Conservation (phyloP, 352 stramenopile species). For the Blastocystis sp. region DNA sequence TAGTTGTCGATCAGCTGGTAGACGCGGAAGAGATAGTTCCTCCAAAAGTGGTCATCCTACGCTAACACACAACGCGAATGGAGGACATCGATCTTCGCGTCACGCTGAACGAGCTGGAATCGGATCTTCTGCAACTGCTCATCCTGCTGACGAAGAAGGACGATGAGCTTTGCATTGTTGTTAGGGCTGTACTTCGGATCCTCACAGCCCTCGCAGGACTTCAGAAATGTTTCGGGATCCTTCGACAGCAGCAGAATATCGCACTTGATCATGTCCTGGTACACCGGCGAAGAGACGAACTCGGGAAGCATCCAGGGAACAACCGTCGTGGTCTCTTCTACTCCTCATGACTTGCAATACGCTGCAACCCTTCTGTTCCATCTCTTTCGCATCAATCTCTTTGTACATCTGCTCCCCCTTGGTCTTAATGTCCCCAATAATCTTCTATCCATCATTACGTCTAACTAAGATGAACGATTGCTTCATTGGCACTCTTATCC, state of each 20-base stretch:
- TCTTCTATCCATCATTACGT: constrained; percentile 6
- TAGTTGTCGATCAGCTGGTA: constrained; percentile 34
- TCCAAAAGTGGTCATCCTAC: constrained; percentile 73
- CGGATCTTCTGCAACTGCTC: constrained; percentile 17
- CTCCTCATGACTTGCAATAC: neutral
- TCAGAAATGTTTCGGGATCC: constrained; percentile 63
- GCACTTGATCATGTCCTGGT: neutral
- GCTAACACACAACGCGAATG: neutral
- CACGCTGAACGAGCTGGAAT: constrained; percentile 45
- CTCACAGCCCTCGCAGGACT: constrained; percentile 38
- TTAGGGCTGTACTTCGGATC: constrained; percentile 25
- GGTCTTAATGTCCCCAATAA: constrained; percentile 49
- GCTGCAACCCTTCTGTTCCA: neutral
- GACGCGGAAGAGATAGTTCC: constrained; percentile 63
- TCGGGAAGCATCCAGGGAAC: constrained; percentile 58
- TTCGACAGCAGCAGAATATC: constrained; percentile 36
- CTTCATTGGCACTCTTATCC: constrained; percentile 46
- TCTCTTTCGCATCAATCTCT: constrained; percentile 57
- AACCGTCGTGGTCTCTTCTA: neutral
- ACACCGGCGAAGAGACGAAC: neutral
- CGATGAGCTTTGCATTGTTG: constrained; percentile 15
- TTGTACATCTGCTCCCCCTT: constrained; percentile 44
- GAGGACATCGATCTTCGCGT: constrained; percentile 54
- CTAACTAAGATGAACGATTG: neutral
- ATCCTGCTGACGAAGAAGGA: constrained; percentile 35